phyloP scores from a whole-genome alignment of 2,329 filamentous ascomycete species.

The Penicillium italicum region DNA sequence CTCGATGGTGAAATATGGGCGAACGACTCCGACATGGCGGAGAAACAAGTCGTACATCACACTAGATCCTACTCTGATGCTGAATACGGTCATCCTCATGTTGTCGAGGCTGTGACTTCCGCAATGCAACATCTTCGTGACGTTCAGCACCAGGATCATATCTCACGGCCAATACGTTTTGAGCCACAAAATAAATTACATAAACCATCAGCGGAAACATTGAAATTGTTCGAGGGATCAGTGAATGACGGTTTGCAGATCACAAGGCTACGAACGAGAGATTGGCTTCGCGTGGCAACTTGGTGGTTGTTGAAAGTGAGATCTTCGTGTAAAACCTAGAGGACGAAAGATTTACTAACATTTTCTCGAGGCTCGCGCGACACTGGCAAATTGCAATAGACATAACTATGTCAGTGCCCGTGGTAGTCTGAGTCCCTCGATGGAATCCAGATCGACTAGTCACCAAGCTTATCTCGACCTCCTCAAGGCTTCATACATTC shows the following conservation, averaged over 20 bases:
- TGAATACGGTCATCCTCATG: slow-evolving; percentile 6
- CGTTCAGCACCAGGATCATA: slow-evolving; percentile 24
- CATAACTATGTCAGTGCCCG: slow-evolving; percentile 17
- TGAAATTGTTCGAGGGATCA: slow-evolving; percentile 20
- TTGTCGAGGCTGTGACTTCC: slow-evolving; percentile 20
- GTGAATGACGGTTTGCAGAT: slow-evolving; percentile 22
- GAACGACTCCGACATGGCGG: slow-evolving; percentile 1
- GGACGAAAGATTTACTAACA: background rate
- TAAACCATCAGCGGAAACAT: slow-evolving; percentile 20
- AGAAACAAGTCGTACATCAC: slow-evolving; percentile 6
- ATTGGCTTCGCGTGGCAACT: slow-evolving; percentile 31
- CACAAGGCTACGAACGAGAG: slow-evolving; percentile 23
- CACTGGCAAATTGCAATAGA: slow-evolving; percentile 23
- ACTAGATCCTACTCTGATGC: background rate
- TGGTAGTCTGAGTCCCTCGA: slow-evolving; percentile 26
- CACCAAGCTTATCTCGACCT: slow-evolving; percentile 33
- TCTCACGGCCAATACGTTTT: slow-evolving; percentile 26
- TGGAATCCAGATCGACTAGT: slow-evolving; percentile 18
- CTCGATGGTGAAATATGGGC: slow-evolving; percentile 8
- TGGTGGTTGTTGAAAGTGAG: slow-evolving; percentile 30
- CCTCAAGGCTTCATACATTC: slow-evolving; percentile 32
- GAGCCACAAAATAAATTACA: slow-evolving; percentile 27
- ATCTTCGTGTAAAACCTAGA: background rate
- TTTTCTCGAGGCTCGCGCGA: slow-evolving; percentile 22
- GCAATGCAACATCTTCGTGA: slow-evolving; percentile 29